Evolutionary conservation across 2,329 filamentous ascomycete species (phyloP).

Genomic region (Penicillium fuscoglaucum): DNA sequence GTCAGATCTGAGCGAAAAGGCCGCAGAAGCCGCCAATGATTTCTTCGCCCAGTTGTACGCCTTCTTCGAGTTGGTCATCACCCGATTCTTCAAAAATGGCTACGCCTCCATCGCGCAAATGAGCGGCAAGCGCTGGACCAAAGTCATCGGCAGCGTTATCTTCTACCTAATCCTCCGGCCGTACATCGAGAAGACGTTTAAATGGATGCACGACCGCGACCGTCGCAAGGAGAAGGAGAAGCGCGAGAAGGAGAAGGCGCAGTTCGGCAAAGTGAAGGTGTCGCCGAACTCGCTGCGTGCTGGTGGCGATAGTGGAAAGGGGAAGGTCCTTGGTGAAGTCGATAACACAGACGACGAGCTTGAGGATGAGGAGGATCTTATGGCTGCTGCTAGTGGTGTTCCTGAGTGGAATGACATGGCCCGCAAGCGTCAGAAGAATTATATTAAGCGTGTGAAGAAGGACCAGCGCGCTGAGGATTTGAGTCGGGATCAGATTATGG

Average conservation of each 20-base stretch:
- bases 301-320: slow-evolving; percentile 49
- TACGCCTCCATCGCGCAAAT: slow-evolving; percentile 47
- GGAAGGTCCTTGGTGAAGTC: slow-evolving; percentile 45
- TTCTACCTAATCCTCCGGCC: slow-evolving; percentile 73
- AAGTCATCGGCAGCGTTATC: slow-evolving; percentile 69
- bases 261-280: slow-evolving; percentile 55
- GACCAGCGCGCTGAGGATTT: slow-evolving; percentile 65
- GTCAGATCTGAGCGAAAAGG: slow-evolving; percentile 25
- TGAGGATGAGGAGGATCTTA: slow-evolving; percentile 44
- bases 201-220: slow-evolving; percentile 51
- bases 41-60: slow-evolving; percentile 35
- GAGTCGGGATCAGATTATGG: slow-evolving; percentile 73
- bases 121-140: slow-evolving; percentile 55
- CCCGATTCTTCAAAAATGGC: slow-evolving; percentile 43
- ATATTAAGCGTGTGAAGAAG: slow-evolving; percentile 65
- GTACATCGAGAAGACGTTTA: slow-evolving; percentile 68
- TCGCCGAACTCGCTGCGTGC: slow-evolving; percentile 66
- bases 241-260: slow-evolving; percentile 55
- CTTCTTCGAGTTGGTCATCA: slow-evolving; percentile 25
- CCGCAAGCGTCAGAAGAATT: slow-evolving; percentile 65
- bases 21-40: slow-evolving; percentile 29
- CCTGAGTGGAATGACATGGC: slow-evolving; percentile 69
- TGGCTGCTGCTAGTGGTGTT: slow-evolving; percentile 49
- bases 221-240: slow-evolving; percentile 52
- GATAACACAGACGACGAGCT: slow-evolving; percentile 45